Conservation (phyloP, 2,329 filamentous ascomycete species). For the Paecilomyces sp. region DNA sequence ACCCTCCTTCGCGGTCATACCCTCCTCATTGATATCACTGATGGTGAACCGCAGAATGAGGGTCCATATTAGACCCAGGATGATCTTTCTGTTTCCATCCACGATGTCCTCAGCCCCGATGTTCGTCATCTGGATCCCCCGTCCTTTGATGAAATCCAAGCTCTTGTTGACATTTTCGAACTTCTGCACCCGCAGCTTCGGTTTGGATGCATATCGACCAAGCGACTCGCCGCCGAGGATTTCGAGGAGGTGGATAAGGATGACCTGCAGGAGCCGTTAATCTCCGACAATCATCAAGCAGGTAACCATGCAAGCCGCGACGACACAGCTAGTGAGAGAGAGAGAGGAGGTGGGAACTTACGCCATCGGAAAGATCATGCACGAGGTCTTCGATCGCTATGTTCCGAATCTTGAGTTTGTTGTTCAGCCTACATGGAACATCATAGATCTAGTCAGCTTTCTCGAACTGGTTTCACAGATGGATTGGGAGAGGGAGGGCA, state of each 20-base stretch:
- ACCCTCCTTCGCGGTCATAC: conserved; percentile 94
- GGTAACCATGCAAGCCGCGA: not conserved
- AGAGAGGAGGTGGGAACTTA: conserved; percentile 43
- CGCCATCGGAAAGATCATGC: conserved; percentile 84
- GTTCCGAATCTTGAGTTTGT: conserved; percentile 73
- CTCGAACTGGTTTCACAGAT: not conserved
- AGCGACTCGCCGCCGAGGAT: conserved; percentile 91
- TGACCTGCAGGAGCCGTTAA: conserved; percentile 52
- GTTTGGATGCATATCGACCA: conserved; percentile 91
- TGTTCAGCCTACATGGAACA: conserved; percentile 68
- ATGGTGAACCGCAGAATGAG: conserved; percentile 97
- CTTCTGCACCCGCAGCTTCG: conserved; percentile 89
- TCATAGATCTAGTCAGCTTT: not conserved
- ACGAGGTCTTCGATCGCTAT: conserved; percentile 83
- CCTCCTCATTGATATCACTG: conserved; percentile 96
- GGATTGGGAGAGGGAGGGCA: not conserved
- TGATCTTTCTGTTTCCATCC: conserved; percentile 95
- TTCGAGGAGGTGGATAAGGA: conserved; percentile 94
- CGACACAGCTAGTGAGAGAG: not conserved
- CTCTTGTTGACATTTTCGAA: conserved; percentile 98
- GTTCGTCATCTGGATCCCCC: conserved; percentile 95
- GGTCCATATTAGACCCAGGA: conserved; percentile 95
- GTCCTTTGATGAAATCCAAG: conserved; percentile 83
- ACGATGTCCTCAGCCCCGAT: conserved; percentile 98
- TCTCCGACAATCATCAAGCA: not conserved